These are phyloP conservation scores for Agrocybe praecox DNA, from an alignment of 768 basidiomycete genomes.

Conservation along the genomic window DNA sequence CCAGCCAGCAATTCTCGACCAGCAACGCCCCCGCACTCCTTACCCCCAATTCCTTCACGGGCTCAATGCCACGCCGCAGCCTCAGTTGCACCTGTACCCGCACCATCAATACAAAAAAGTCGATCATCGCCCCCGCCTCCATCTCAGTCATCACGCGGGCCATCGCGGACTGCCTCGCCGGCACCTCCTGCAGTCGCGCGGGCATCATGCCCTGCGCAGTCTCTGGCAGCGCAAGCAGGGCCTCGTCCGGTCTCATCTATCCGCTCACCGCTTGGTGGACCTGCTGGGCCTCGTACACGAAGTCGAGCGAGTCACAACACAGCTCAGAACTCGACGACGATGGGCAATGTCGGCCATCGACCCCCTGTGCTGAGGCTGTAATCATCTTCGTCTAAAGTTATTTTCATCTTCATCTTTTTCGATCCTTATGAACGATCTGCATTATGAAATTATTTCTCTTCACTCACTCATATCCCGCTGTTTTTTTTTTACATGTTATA, in stretches of 20 bases:
- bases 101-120: background rate
- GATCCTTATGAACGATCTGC: background rate
- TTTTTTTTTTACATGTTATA: no score
- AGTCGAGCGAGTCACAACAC: constrained; percentile 12
- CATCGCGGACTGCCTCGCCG: constrained; percentile 3
- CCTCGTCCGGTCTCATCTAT: constrained; percentile 9
- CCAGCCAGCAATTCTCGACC: constrained; percentile 4
- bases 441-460: background rate
- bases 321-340: background rate
- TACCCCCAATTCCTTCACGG: background rate
- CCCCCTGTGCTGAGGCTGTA: constrained; percentile 20
- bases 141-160: background rate
- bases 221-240: background rate
- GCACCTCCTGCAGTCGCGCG: background rate
- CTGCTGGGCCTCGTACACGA: constrained; percentile 25
- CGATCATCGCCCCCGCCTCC: background rate
- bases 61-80: background rate
- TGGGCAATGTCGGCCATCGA: constrained; percentile 10
- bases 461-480: background rate
- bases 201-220: background rate
- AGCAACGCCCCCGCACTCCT: constrained; percentile 8
- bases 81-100: background rate
- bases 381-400: background rate
- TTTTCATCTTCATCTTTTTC: background rate
- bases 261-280: constrained; percentile 25